These are phyloP conservation scores for Guyanaporus albipodus DNA, from an alignment of 768 basidiomycete genomes.

Conservation along the genomic window DNA sequence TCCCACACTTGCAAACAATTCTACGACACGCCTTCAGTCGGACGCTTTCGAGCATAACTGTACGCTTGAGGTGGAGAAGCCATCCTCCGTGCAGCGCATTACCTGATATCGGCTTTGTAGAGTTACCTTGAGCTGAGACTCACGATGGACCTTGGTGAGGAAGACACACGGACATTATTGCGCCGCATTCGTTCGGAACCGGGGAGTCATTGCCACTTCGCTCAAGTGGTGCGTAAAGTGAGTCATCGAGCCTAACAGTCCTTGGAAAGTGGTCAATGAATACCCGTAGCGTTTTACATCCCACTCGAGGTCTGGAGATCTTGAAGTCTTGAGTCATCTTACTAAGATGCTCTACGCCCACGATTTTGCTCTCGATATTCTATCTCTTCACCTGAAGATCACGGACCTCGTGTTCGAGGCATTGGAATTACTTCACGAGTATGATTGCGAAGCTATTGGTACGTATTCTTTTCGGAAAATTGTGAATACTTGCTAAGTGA, in stretches of 20 bases:
- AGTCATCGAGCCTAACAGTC: constrained; percentile 7
- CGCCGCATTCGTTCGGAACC: constrained; percentile 51
- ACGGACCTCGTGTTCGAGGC: constrained; percentile 61
- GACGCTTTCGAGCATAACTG: constrained; percentile 61
- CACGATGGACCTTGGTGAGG: constrained; percentile 42
- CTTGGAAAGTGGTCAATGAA: not conserved
- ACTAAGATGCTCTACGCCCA: constrained; percentile 61
- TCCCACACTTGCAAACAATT: constrained; percentile 47
- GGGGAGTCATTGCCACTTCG: constrained; percentile 54
- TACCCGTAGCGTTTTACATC: constrained; percentile 53
- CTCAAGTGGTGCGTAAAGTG: constrained; percentile 56
- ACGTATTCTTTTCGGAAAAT: constrained; percentile 24
- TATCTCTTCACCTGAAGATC: constrained; percentile 65
- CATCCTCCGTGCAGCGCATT: not conserved
- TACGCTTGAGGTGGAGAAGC: constrained; percentile 50
- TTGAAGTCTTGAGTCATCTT: constrained; percentile 67
- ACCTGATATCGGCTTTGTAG: constrained; percentile 11
- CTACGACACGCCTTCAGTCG: constrained; percentile 43
- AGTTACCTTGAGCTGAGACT: constrained; percentile 56
- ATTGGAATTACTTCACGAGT: constrained; percentile 60
- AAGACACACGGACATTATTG: constrained; percentile 35
- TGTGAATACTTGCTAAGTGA: not conserved
- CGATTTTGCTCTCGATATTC: constrained; percentile 59
- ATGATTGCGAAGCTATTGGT: constrained; percentile 82
- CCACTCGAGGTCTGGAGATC: constrained; percentile 50